These are phyloP conservation scores for Backusella liffmaniae DNA, from an alignment of 192 early-diverging fungal genomes.

Conservation along the genomic window DNA sequence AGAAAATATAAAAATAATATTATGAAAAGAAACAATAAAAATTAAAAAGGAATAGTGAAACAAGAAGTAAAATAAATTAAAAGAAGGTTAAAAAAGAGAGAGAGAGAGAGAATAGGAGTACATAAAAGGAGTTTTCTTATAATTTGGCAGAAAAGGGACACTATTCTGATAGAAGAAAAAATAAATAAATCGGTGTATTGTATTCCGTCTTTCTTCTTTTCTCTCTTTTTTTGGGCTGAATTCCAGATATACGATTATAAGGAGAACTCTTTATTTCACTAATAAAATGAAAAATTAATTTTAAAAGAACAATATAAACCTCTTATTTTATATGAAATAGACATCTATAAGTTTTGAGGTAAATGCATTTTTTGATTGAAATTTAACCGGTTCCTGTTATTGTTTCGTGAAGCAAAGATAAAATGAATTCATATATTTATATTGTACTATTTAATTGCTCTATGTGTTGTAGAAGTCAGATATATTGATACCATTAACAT, in stretches of 20 bases:
- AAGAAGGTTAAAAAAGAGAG: background rate
- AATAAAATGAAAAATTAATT: no score
- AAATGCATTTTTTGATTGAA: no score
- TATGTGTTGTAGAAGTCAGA: no score
- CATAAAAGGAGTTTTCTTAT: conserved; percentile 8
- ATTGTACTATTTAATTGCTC: no score
- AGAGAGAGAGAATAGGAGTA: background rate
- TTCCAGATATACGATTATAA: background rate
- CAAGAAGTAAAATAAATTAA: conserved; percentile 7
- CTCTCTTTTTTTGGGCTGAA: background rate
- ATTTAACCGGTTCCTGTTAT: no score
- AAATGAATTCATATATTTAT: no score
- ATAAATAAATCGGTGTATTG: background rate
- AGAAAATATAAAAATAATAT: background rate
- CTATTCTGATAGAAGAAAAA: background rate
- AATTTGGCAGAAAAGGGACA: background rate
- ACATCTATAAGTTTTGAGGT: no score
- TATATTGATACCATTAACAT: no score
- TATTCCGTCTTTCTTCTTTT: background rate
- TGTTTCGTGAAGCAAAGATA: no score
- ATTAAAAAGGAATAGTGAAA: background rate
- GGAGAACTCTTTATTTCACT: no score
- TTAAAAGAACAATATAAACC: no score
- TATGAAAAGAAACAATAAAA: background rate
- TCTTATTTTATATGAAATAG: no score